phyloP scores from a whole-genome alignment of 495 filamentous ascomycete genomes.

The Penicillium simplicissimum region DNA sequence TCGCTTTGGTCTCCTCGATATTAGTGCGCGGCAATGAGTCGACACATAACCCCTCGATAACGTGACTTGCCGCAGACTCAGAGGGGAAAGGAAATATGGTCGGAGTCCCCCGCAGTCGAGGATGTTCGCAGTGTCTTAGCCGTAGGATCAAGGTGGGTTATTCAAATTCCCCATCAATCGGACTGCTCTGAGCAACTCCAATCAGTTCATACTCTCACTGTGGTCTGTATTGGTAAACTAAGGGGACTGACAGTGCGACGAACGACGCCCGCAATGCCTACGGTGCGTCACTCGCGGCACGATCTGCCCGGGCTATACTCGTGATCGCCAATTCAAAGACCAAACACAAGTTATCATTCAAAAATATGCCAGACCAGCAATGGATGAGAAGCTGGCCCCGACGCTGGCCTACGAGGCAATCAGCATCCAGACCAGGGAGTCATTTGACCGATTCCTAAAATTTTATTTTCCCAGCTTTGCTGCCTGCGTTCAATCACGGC shows the following conservation, averaged over 20 bases:
- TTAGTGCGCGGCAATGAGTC: background rate
- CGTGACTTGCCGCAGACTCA: background rate
- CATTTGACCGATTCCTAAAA: background rate
- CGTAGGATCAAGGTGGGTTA: conserved; percentile 28
- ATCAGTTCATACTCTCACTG: too few species aligned
- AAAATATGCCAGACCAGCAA: background rate
- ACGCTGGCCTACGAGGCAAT: background rate
- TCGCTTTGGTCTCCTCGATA: background rate
- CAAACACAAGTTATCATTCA: background rate
- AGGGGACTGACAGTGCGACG: background rate
- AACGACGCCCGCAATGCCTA: background rate
- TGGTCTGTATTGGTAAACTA: background rate
- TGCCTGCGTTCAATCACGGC: background rate
- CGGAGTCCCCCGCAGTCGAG: conserved; percentile 35
- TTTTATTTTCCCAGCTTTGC: background rate
- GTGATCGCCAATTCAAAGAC: background rate
- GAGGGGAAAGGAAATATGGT: conserved; percentile 26
- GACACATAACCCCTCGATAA: background rate
- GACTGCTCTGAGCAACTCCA: background rate
- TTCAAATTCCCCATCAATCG: too few species aligned
- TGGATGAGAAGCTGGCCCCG: background rate
- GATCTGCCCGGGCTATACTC: conserved; percentile 1
- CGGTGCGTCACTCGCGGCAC: background rate
- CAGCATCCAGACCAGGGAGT: background rate
- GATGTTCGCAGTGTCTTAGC: conserved; percentile 33